Base-by-base conservation (phyloP, 208 protist genomes). In the Herpetomonas muscarum region DNA sequence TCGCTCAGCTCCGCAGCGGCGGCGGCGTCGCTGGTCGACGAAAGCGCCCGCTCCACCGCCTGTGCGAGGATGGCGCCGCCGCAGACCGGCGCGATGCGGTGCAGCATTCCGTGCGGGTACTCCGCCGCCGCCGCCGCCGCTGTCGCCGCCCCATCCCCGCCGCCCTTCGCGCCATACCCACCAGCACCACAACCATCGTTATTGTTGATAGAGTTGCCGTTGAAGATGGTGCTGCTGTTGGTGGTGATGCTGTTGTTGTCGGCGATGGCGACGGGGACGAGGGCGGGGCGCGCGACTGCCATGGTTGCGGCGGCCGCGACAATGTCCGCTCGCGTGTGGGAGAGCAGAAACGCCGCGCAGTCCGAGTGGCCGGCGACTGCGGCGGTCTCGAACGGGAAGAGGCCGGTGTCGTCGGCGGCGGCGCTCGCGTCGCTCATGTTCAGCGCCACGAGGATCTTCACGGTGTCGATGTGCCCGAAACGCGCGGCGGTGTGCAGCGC, bases 331-430 rank as follows among this genome's bases (percentile, higher is more conserved):
- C 53, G 46, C 10, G 83, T 88, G 56, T 74, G 70, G 0, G 52
- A 31, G n/a, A 93, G 68, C 12, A 93, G 59, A 48, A 75, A 74
- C 3, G 74, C 36, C 12, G 81, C 86, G 49, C 77, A 87, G 19
- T 48, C 62, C 25, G 54, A 55, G 54, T 85, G 77, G 10, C 61
- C 32, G 51, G 75, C 55, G 17, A 76, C 37, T 7, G 80, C 76
- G 31, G 86, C 86, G 19, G 63, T 46, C 56, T 93, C 82, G 55
- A 93, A 89, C n/a, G 86, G 58, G 51, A 74, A 81, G 29, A 74
- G 66, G n/a, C 71, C 69, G 2, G 51, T 36, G 25, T 82, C 63
- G 5, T 22, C 34, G 22, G 50, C 61, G 24, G 63, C 61, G 17
- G 48, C 13, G 7, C 57, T 61, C 21, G 79, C 67, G 50, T 84